Evolutionary conservation across 805 yeast species (phyloP).

Genomic region (Danielia oregonensis): DNA sequence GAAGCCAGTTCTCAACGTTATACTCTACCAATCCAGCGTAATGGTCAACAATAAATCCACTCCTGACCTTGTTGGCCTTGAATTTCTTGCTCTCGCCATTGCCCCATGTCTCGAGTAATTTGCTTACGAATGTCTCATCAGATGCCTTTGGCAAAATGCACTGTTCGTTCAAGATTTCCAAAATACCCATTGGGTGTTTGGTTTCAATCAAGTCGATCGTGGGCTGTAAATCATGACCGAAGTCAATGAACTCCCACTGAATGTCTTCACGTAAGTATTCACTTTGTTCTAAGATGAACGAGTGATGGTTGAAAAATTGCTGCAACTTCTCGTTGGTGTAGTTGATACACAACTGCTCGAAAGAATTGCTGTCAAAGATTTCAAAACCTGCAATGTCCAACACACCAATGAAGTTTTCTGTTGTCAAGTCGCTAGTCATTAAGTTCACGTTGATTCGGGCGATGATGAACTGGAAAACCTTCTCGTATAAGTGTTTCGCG

Average conservation of each 20-base stretch:
- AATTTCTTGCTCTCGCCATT: conserved; percentile 46
- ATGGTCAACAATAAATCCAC: conserved; percentile 82
- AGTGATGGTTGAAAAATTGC: conserved; percentile 60
- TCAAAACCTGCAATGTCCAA: conserved; percentile 63
- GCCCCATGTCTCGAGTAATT: conserved; percentile 65
- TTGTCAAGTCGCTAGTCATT: conserved; percentile 12
- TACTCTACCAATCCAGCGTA: conserved; percentile 98
- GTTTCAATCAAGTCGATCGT: conserved; percentile 90
- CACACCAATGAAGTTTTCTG: conserved; percentile 47
- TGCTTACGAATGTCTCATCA: conserved; percentile 78
- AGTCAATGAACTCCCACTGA: conserved; percentile 77
- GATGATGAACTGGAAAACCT: conserved; percentile 74
- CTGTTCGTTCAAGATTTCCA: conserved; percentile 88
- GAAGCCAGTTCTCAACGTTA: conserved; percentile 86
- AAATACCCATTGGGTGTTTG: conserved; percentile 68
- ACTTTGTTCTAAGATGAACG: conserved; percentile 57
- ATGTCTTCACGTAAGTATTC: conserved; percentile 57
- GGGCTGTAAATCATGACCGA: conserved; percentile 91
- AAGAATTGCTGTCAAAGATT: conserved; percentile 53
- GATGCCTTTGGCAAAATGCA: conserved; percentile 90
- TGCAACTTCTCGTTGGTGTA: conserved; percentile 59
- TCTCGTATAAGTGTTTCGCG: conserved; percentile 82
- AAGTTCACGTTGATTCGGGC: conserved; percentile 69
- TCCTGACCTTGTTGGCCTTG: conserved; percentile 66
- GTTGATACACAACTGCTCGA: conserved; percentile 59